Evolutionary conservation across 139 green algal genomes (phyloP), one percentile per base, ranked within the genome.

Genomic region (Auxenochlorella pyrenoidosa): DNA sequence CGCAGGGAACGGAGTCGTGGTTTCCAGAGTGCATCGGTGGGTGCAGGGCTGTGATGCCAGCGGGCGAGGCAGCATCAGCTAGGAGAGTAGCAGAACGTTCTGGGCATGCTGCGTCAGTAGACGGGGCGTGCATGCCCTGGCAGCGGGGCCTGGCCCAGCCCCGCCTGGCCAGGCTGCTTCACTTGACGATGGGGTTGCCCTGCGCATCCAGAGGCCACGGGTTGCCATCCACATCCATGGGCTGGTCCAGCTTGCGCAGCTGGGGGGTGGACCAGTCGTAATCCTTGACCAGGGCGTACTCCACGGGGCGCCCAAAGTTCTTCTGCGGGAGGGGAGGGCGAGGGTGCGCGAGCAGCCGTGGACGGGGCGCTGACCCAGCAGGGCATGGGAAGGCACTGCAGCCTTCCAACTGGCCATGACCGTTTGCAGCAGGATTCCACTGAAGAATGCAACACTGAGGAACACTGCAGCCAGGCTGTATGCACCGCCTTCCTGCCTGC

Each of bases 281-380:
- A 82, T 98, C 95, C 91, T 97, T 95, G 0, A 99, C 95, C 43
- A 98, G 90, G 0, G 89, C 95, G 91, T 94, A 99, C 91, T 99
- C 97, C 70, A 98, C 94, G 5, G 96, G 96, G 36, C 92, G 90
- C 15, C 94, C 95, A 90, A 98, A 99, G 90, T 99, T 99, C 36
- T 95, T 97, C 96, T 98, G 93, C 75, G 60, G 54, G 41, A n/a
- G 40, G 36, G 40, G 32, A 79, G 54, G 51, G 44, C 30, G 40
- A 0, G 44, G 15, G 26, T 26, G 73, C 40, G 26, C 21, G 40
- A 1, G 32, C 38, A n/a, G n/a, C n/a, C n/a, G 73, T 24, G 40
- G 38, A 36, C 3, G 34, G 66, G 66, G 10, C n/a, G 30, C 12
- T 78, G 43, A 58, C n/a, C n/a, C n/a, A n/a, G 38, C 2, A 47